Conservation (phyloP, 306 rosid genomes). For the Biancaea sappan region DNA sequence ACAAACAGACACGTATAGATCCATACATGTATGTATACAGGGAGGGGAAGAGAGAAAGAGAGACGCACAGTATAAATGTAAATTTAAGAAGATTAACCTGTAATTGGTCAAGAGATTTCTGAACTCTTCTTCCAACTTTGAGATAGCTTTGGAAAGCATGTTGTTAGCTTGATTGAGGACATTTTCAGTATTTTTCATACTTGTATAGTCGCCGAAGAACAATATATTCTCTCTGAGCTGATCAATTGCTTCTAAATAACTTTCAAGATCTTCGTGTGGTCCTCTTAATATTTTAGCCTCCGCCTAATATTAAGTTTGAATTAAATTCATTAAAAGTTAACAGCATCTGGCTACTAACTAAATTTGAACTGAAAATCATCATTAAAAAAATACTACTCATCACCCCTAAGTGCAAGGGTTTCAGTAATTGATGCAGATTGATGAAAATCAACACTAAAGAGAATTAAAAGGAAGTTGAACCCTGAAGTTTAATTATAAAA, state of each 20-base stretch:
- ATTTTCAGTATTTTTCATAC: constrained; percentile 60
- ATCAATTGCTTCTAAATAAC: constrained; percentile 83
- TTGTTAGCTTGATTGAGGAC: constrained; percentile 70
- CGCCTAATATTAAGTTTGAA: constrained; percentile 57
- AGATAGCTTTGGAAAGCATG: constrained; percentile 83
- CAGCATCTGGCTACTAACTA: not conserved
- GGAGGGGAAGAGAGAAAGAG: not conserved
- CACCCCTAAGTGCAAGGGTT: not conserved
- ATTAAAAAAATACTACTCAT: not conserved
- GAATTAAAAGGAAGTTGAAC: constrained; percentile 5
- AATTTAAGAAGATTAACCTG: constrained; percentile 54
- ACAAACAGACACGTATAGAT: not conserved
- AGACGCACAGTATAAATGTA: constrained; percentile 15
- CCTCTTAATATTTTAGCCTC: constrained; percentile 96
- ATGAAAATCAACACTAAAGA: constrained; percentile 1
- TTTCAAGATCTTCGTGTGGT: constrained; percentile 96
- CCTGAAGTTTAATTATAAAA: not conserved
- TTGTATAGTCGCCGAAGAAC: constrained; percentile 69
- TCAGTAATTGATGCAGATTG: constrained; percentile 8
- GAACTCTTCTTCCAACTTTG: constrained; percentile 96
- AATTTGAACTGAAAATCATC: constrained; percentile 11
- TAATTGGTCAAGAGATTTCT: constrained; percentile 76
- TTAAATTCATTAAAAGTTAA: constrained; percentile 1
- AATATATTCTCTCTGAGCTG: constrained; percentile 62
- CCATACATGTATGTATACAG: not conserved